These are phyloP conservation scores for Fusarium sororula DNA, from an alignment of 2,329 filamentous ascomycete species.

Conservation along the genomic window DNA sequence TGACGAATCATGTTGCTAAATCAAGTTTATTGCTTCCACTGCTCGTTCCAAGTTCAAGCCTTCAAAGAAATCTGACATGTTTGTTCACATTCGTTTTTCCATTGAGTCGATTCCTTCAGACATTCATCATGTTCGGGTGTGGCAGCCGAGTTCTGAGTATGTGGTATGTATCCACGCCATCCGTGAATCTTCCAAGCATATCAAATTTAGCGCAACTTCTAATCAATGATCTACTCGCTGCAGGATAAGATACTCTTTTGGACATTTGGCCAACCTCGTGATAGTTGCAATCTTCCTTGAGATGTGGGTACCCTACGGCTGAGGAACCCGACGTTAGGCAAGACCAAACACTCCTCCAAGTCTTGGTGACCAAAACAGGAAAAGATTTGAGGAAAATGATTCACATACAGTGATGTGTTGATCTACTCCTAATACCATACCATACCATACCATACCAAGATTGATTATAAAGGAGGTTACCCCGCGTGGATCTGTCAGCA, in stretches of 20 bases:
- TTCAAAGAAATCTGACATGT: background rate
- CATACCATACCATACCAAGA: background rate
- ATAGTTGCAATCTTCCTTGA: background rate
- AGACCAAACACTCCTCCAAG: background rate
- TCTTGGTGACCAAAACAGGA: background rate
- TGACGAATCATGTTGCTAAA: background rate
- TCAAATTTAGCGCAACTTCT: background rate
- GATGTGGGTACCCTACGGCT: conserved; percentile 7
- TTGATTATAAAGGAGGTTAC: background rate
- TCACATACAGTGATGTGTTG: background rate
- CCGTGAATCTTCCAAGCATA: background rate
- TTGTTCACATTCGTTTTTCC: background rate
- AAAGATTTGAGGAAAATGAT: background rate
- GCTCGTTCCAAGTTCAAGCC: background rate
- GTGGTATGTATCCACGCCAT: background rate
- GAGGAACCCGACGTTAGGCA: background rate
- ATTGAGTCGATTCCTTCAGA: background rate
- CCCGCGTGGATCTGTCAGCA: conserved; percentile 5
- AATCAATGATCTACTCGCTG: background rate
- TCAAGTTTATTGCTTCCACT: background rate
- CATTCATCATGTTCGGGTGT: background rate
- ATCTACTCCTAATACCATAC: background rate
- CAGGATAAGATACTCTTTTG: background rate
- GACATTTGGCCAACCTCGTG: background rate
- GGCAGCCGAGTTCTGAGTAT: background rate